Percentiles rank a stretch among this genome's conserved stretches.
Conservation (phyloP, 2,329 filamentous ascomycete species). For the Aspergillus carbonarius region DNA sequence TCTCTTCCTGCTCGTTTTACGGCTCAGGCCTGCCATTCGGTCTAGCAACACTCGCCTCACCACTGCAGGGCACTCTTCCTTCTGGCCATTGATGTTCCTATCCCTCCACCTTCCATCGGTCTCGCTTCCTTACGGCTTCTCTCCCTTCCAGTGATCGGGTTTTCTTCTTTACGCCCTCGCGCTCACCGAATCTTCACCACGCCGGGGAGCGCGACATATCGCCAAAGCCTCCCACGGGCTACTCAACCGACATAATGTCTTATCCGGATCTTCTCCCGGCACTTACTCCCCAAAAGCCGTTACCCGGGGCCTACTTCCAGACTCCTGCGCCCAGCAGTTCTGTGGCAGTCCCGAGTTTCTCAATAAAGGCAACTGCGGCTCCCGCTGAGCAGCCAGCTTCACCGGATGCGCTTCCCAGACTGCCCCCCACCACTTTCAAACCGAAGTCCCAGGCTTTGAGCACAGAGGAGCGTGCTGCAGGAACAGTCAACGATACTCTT, state of each 20-base stretch:
- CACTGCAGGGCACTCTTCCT: constrained; percentile 12
- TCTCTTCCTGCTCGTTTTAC: constrained; percentile 21
- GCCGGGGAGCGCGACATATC: constrained; percentile 26
- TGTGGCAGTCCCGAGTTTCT: constrained; percentile 39
- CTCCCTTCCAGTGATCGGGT: constrained; percentile 10
- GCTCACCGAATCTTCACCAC: constrained; percentile 18
- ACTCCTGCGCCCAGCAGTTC: constrained; percentile 39
- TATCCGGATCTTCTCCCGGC: constrained; percentile 37
- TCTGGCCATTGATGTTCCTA: constrained; percentile 20
- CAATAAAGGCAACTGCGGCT: constrained; percentile 26
- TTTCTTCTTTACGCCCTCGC: constrained; percentile 13
- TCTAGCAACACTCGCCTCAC: constrained; percentile 12
- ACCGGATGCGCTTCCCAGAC: constrained; percentile 34
- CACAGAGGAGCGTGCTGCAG: constrained; percentile 76
- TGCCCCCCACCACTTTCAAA: constrained; percentile 40
- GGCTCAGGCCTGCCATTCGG: constrained; percentile 10
- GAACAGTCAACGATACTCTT: constrained; percentile 77
- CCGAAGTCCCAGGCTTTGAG: constrained; percentile 56
- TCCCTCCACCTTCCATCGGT: constrained; percentile 5
- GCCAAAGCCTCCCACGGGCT: constrained; percentile 13
- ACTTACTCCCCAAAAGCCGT: constrained; percentile 40
- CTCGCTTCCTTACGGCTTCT: constrained; percentile 17
- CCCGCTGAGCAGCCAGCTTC: constrained; percentile 29
- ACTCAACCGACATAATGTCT: constrained; percentile 38
- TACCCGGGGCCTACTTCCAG: constrained; percentile 45